A percentile compares a stretch with the other conserved stretches of the same genome.
Evolutionary conservation across 768 basidiomycete species (phyloP).

Genomic region (Rhizopogon vinicolor): DNA sequence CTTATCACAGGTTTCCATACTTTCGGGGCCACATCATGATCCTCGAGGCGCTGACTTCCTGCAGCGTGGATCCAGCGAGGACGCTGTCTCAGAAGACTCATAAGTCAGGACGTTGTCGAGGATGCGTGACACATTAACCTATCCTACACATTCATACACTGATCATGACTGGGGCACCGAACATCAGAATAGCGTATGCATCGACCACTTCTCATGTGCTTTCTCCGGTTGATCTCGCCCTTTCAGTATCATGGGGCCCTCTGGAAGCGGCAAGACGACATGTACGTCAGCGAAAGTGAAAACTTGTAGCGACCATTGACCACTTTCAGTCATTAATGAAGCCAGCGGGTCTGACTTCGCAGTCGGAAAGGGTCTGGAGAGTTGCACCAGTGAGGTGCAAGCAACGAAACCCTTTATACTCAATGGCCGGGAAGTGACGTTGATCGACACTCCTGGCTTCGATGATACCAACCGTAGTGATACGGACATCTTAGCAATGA

Average conservation of each 20-base stretch:
- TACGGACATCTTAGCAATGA: conserved; percentile 37
- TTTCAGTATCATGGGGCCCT: conserved; percentile 8
- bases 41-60: not conserved
- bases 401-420: conserved; percentile 36
- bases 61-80: not conserved
- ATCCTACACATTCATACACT: not conserved
- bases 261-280: conserved; percentile 13
- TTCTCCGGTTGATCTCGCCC: not conserved
- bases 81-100: not conserved
- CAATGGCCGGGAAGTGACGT: conserved; percentile 34
- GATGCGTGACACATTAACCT: not conserved
- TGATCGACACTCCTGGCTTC: conserved; percentile 61
- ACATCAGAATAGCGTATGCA: conserved; percentile 28
- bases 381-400: conserved; percentile 39
- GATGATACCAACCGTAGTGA: conserved; percentile 48
- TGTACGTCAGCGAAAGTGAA: not conserved
- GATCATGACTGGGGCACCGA: not conserved
- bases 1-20: not conserved
- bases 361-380: conserved; percentile 35
- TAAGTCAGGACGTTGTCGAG: not conserved
- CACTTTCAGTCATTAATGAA: conserved; percentile 41
- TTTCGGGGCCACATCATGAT: not conserved
- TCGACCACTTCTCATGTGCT: too few species aligned
- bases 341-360: conserved; percentile 37
- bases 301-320: not conserved